Evolutionary conservation across 345 rosid genomes (phyloP).

Genomic region (Murraya paniculata): DNA sequence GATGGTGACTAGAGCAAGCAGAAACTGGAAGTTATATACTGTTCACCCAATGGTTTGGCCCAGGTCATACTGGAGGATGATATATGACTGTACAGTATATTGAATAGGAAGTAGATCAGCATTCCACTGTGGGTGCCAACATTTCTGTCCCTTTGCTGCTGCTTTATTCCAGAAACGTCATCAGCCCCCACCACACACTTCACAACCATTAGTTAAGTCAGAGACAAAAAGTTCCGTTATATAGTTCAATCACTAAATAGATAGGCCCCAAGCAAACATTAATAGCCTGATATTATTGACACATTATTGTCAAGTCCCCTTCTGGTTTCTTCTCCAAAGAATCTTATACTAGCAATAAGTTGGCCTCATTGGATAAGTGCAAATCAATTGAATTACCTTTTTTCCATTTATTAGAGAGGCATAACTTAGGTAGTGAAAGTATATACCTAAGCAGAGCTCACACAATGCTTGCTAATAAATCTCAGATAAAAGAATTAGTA

Average conservation of each 20-base stretch:
- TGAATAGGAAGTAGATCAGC: neutral
- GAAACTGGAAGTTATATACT: conserved; percentile 27
- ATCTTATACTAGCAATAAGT: neutral
- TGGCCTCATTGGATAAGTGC: neutral
- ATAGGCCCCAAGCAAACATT: neutral
- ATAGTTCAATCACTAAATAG: neutral
- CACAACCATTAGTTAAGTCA: neutral
- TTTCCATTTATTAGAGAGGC: neutral
- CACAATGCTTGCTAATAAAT: neutral
- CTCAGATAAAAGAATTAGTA: neutral
- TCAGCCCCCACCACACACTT: neutral
- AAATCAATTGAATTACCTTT: neutral
- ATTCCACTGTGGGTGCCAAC: conserved; percentile 34
- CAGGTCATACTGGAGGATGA: too few relatives aligned
- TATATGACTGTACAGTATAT: too few relatives aligned
- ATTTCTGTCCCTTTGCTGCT: conserved; percentile 76
- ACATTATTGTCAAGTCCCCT: neutral
- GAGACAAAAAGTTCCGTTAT: neutral
- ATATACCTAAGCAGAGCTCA: neutral
- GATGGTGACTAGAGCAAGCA: conserved; percentile 46
- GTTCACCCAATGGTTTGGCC: conserved; percentile 36
- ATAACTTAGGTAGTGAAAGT: neutral
- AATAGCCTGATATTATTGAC: neutral
- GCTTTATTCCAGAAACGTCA: conserved; percentile 34
- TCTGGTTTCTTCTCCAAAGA: neutral